Percentiles rank a stretch among this genome's conserved stretches.
Conservation (phyloP, 495 filamentous ascomycete species). For the Viridothelium virens region DNA sequence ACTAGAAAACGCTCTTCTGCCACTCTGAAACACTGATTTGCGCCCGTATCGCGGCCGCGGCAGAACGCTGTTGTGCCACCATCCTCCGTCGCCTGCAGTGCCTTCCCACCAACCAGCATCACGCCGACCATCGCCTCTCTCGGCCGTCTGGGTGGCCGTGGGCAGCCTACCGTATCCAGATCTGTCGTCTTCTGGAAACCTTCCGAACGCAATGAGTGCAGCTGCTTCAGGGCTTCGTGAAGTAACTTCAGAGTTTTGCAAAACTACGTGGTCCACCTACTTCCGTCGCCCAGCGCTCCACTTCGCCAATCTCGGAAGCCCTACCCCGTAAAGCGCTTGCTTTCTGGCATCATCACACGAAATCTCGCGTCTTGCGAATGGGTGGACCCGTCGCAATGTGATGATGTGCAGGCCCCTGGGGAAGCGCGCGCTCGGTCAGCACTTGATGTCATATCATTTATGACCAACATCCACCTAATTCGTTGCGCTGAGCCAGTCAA, state of each 20-base stretch:
- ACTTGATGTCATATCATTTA: not conserved
- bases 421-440: constrained; percentile 4
- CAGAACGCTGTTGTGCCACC: not conserved
- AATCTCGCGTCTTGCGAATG: not conserved
- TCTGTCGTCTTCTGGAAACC: too few species aligned
- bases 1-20: constrained; percentile 2
- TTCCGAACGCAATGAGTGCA: too few species aligned
- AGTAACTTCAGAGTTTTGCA: too few species aligned
- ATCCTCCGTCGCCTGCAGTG: not conserved
- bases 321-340: not conserved
- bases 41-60: not conserved
- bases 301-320: not conserved
- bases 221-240: too few species aligned
- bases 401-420: constrained; percentile 1
- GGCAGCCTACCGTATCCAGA: too few species aligned
- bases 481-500: not conserved
- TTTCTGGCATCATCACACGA: not conserved
- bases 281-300: too few species aligned
- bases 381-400: not conserved
- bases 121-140: not conserved
- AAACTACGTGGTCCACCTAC: too few species aligned
- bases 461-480: not conserved
- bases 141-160: not conserved
- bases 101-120: not conserved
- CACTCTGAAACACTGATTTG: not conserved